A percentile compares a stretch with the other conserved stretches of the same genome.
Evolutionary conservation across 2,329 filamentous ascomycete species (phyloP).

Genomic region (Lojkania enalia): DNA sequence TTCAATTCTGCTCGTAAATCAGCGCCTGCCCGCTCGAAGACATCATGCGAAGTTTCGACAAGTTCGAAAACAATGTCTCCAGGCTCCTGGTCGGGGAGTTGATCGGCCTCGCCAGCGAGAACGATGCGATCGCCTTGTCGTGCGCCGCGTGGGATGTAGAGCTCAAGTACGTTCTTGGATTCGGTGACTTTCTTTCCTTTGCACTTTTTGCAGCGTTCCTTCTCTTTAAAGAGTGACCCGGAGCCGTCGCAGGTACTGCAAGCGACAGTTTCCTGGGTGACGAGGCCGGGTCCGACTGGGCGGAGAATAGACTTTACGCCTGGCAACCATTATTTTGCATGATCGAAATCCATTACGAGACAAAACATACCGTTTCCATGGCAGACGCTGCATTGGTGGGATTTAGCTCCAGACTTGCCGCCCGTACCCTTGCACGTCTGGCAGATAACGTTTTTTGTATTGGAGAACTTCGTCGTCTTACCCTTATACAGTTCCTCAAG

Average conservation of each 20-base stretch:
- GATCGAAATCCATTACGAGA: background rate
- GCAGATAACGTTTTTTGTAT: slow-evolving; percentile 92
- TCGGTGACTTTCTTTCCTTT: slow-evolving; percentile 87
- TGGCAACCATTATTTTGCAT: slow-evolving; percentile 31
- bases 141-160: slow-evolving; percentile 88
- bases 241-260: slow-evolving; percentile 84
- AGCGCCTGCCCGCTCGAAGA: slow-evolving; percentile 79
- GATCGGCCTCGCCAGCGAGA: slow-evolving; percentile 91
- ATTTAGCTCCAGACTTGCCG: slow-evolving; percentile 88
- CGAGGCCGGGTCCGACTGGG: slow-evolving; percentile 82
- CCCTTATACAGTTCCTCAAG: slow-evolving; percentile 97
- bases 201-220: slow-evolving; percentile 98
- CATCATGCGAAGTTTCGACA: slow-evolving; percentile 76
- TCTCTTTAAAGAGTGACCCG: slow-evolving; percentile 89
- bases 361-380: slow-evolving; percentile 66
- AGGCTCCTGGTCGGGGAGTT: slow-evolving; percentile 83
- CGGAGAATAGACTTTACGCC: slow-evolving; percentile 75
- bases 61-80: slow-evolving; percentile 93
- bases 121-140: slow-evolving; percentile 84
- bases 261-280: slow-evolving; percentile 75
- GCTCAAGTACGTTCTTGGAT: slow-evolving; percentile 91
- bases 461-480: slow-evolving; percentile 95
- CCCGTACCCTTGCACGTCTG: slow-evolving; percentile 83
- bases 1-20: slow-evolving; percentile 83
- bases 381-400: slow-evolving; percentile 80